Conservation (phyloP, 1,284 basidiomycete genomes). For the Ceraceosorus bombacis region DNA sequence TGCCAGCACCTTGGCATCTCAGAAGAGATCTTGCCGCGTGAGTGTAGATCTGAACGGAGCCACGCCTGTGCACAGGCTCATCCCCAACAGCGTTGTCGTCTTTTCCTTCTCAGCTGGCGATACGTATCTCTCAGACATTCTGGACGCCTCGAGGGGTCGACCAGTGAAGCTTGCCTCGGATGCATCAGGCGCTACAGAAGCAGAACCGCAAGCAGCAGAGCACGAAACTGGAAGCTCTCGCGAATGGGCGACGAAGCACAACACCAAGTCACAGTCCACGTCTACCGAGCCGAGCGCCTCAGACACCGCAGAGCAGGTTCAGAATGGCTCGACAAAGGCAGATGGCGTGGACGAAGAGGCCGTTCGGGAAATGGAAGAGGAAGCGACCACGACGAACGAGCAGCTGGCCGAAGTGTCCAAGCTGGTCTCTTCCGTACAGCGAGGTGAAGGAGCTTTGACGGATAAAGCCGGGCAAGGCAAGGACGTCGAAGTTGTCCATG, state of each 20-base stretch:
- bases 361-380: too few species aligned
- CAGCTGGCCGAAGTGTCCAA: too few species aligned
- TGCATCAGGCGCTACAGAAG: neutral
- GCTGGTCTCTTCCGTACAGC: too few species aligned
- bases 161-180: neutral
- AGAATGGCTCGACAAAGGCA: conserved; percentile 1
- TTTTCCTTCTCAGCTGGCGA: conserved; percentile 9
- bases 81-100: neutral
- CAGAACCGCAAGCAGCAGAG: conserved; percentile 9
- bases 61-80: neutral
- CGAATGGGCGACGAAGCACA: conserved; percentile 9
- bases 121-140: conserved; percentile 30
- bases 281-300: neutral
- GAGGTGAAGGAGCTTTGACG: neutral
- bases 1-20: conserved; percentile 40
- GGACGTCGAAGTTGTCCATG: conserved; percentile 28
- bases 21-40: conserved; percentile 26
- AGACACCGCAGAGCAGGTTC: conserved; percentile 1
- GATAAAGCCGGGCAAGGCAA: conserved; percentile 1
- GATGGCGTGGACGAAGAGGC: neutral
- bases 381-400: too few species aligned
- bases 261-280: neutral
- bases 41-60: neutral
- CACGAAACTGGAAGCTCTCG: conserved; percentile 19
- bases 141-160: conserved; percentile 15